A percentile compares a stretch with the other conserved stretches of the same genome.
phyloP scores from a whole-genome alignment of 108 stramenopile genomes.

The Cyclotella distinguenda region DNA sequence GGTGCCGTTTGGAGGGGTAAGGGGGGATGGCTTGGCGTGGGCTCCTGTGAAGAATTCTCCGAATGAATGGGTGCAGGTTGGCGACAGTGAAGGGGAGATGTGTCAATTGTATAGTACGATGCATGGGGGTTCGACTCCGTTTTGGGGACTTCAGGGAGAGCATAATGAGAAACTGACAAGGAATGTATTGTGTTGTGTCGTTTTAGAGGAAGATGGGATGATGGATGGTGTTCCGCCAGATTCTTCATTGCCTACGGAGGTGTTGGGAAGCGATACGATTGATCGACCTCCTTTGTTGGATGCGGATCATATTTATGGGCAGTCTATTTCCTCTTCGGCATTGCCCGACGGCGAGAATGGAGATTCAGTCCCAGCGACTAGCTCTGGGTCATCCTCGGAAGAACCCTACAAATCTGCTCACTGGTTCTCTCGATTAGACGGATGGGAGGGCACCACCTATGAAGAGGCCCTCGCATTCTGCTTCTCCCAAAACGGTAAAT shows the following conservation, averaged over 20 bases:
- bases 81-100: background rate
- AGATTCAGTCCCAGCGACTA: no score
- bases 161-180: conserved; percentile 4
- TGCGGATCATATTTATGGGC: no score
- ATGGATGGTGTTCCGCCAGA: background rate
- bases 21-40: background rate
- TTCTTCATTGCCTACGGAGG: no score
- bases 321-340: no score
- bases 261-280: no score
- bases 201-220: background rate
- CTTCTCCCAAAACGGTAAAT: background rate
- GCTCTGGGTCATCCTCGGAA: background rate
- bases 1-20: background rate
- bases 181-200: conserved; percentile 12
- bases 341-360: no score
- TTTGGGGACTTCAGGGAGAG: conserved; percentile 5
- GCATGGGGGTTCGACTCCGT: background rate
- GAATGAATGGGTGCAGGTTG: conserved; percentile 22
- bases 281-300: no score
- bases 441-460: conserved; percentile 11
- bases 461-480: conserved; percentile 9
- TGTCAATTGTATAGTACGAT: conserved; percentile 7
- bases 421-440: background rate
- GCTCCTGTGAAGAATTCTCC: conserved; percentile 4
- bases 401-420: background rate